phyloP scores from a whole-genome alignment of 176 grass and related monocot genomes.

The Pontederia crassipes region DNA sequence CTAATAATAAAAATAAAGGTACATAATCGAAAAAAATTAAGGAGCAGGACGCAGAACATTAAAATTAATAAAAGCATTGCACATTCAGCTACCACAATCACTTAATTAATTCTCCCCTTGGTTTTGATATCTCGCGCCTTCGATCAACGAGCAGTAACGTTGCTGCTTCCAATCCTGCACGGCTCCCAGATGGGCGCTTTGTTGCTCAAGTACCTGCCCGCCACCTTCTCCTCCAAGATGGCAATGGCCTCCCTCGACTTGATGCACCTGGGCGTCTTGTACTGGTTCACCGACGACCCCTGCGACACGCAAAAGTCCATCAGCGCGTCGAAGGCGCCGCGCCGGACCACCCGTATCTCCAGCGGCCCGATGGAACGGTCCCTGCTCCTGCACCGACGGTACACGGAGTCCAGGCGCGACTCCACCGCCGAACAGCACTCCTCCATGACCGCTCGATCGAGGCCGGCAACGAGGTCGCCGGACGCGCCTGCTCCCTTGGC shows the following conservation, averaged over 20 bases:
- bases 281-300: slow-evolving; percentile 78
- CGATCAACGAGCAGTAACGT: not conserved
- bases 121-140: too few relatives aligned
- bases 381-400: slow-evolving; percentile 43
- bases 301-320: slow-evolving; percentile 67
- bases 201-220: slow-evolving; percentile 38
- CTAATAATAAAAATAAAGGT: too few relatives aligned
- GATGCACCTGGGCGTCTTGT: slow-evolving; percentile 78
- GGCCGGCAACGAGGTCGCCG: not conserved
- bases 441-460: slow-evolving; percentile 10
- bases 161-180: slow-evolving; percentile 13
- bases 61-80: too few relatives aligned
- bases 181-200: slow-evolving; percentile 51
- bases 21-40: too few relatives aligned
- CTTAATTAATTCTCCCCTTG: too few relatives aligned
- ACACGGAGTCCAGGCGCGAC: slow-evolving; percentile 41
- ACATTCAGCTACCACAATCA: too few relatives aligned
- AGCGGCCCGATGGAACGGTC: slow-evolving; percentile 55
- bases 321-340: slow-evolving; percentile 59
- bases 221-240: slow-evolving; percentile 38
- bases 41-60: too few relatives aligned
- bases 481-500: not conserved
- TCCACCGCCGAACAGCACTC: slow-evolving; percentile 50
- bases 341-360: slow-evolving; percentile 49
- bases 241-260: slow-evolving; percentile 40